Percentiles rank a stretch among this genome's conserved stretches.
Evolutionary conservation across 169 alveolate species (phyloP).

Genomic region (Perkinsus olseni): DNA sequence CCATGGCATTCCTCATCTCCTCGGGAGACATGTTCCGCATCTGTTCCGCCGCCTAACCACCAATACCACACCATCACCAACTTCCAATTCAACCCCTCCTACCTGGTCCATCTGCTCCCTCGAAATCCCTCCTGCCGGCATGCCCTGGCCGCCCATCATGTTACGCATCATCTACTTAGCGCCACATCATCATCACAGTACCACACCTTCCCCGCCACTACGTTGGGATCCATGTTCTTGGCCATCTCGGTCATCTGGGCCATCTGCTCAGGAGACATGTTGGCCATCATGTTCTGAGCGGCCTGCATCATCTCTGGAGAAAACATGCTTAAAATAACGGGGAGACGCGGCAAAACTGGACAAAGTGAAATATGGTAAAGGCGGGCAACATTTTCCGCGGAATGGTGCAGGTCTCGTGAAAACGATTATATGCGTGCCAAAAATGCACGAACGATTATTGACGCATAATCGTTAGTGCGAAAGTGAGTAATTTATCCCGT

Average conservation of each 20-base stretch:
- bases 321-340: background rate
- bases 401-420: background rate
- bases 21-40: background rate
- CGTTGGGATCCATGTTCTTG: background rate
- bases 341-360: no score
- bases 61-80: background rate
- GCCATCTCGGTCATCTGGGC: background rate
- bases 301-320: background rate
- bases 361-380: no score
- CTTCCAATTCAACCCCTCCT: background rate
- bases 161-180: background rate
- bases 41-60: background rate
- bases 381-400: no score
- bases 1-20: background rate
- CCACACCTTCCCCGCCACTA: background rate
- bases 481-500: no score
- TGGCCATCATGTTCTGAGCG: background rate
- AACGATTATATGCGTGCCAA: background rate
- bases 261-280: background rate
- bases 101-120: background rate
- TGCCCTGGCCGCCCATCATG: background rate
- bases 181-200: background rate
- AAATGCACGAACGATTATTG: background rate
- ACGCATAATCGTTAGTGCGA: no score
- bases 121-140: background rate